Evolutionary conservation across 352 stramenopile genomes (phyloP).

Genomic region (Globisporangium alternatum): DNA sequence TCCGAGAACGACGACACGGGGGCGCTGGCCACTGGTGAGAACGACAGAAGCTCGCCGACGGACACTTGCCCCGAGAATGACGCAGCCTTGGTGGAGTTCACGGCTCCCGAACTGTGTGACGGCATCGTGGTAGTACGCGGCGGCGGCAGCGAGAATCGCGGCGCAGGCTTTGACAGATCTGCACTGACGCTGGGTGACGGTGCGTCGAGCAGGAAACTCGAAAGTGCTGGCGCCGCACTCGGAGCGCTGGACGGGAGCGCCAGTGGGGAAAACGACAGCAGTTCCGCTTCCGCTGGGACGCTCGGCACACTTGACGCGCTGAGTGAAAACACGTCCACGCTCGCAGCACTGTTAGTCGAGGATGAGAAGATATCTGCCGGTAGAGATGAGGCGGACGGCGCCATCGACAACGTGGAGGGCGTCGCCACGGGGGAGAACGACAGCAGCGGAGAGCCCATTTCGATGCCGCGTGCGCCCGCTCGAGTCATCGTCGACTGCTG

Average conservation of each 20-base stretch:
- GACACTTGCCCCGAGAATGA: slow-evolving; percentile 20
- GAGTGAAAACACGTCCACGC: slow-evolving; percentile 6
- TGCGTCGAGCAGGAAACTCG: slow-evolving; percentile 12
- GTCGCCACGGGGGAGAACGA: slow-evolving; percentile 38
- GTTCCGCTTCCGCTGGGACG: slow-evolving; percentile 10
- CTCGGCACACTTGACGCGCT: not conserved
- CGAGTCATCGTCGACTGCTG: slow-evolving; percentile 2
- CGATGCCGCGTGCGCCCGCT: not conserved
- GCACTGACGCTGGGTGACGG: not conserved
- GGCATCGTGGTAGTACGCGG: slow-evolving; percentile 21
- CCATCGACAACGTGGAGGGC: slow-evolving; percentile 10
- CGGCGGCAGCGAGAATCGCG: slow-evolving; percentile 15
- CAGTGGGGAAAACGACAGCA: slow-evolving; percentile 26
- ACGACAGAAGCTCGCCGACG: slow-evolving; percentile 52
- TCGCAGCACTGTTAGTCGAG: not conserved
- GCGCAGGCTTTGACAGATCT: slow-evolving; percentile 8
- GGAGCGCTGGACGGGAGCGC: slow-evolving; percentile 3
- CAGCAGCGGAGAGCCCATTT: slow-evolving; percentile 26
- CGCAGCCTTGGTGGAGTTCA: slow-evolving; percentile 2
- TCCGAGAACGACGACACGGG: slow-evolving; percentile 14
- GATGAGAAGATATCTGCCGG: slow-evolving; percentile 6
- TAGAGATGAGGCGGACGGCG: slow-evolving; percentile 18
- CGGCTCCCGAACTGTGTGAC: not conserved
- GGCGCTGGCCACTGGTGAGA: slow-evolving; percentile 42
- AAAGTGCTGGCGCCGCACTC: slow-evolving; percentile 1